A percentile compares a stretch with the other conserved stretches of the same genome.
Conservation (phyloP, 768 basidiomycete genomes). For the Asterophora parasitica region DNA sequence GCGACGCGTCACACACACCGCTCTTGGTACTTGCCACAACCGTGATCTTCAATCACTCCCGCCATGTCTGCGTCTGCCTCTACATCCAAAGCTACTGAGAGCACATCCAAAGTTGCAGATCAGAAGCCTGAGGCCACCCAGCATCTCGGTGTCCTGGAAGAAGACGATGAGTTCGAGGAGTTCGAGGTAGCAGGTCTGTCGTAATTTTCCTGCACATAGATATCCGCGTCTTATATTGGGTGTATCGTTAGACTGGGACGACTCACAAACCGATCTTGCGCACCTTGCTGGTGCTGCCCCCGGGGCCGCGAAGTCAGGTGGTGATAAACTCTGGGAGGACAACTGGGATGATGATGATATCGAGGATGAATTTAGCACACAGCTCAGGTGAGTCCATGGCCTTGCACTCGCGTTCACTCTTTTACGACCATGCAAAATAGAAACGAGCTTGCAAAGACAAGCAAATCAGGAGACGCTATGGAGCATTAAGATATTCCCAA, state of each 20-base stretch:
- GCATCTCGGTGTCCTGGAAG: conserved; percentile 86
- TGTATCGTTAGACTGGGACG: conserved; percentile 71
- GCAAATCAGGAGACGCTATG: conserved; percentile 43
- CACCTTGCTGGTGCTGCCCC: conserved; percentile 71
- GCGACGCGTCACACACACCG: conserved; percentile 19
- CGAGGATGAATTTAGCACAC: conserved; percentile 94
- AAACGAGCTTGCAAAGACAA: conserved; percentile 62
- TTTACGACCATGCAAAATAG: conserved; percentile 27
- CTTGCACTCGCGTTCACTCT: neutral
- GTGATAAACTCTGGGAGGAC: conserved; percentile 97
- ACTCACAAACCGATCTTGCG: conserved; percentile 77
- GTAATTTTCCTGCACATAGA: neutral
- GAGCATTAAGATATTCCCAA: conserved; percentile 37
- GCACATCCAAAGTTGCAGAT: conserved; percentile 33
- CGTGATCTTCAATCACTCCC: neutral
- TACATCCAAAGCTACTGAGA: conserved; percentile 42
- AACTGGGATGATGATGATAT: conserved; percentile 99
- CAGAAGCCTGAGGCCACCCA: conserved; percentile 47
- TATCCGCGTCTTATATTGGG: neutral
- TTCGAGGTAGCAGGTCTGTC: conserved; percentile 76
- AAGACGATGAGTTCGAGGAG: conserved; percentile 97
- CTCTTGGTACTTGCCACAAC: neutral
- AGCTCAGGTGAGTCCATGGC: conserved; percentile 71
- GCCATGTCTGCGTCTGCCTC: conserved; percentile 42
- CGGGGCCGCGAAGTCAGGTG: conserved; percentile 72